Evolutionary conservation across 768 basidiomycete genomes (phyloP).

Genomic region (Dentipellis sp.): DNA sequence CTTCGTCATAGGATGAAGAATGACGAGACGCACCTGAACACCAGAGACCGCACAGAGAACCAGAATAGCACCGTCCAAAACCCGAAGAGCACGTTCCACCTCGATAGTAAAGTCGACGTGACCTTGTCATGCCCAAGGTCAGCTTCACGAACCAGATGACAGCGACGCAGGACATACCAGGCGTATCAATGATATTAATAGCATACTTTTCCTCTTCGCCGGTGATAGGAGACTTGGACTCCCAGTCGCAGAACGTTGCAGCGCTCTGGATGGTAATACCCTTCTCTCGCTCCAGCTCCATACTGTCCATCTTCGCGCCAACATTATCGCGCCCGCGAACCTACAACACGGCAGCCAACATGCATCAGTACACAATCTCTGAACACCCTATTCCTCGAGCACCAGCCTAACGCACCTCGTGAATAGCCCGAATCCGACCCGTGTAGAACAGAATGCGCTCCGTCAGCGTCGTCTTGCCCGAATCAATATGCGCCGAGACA

Average conservation of each 20-base stretch:
- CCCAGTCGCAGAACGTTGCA: slow-evolving; percentile 98
- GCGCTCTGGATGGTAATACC: slow-evolving; percentile 99
- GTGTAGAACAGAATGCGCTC: slow-evolving; percentile 96
- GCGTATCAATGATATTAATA: slow-evolving; percentile 98
- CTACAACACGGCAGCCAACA: slow-evolving; percentile 26
- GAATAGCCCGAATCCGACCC: slow-evolving; percentile 89
- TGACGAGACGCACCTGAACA: slow-evolving; percentile 56
- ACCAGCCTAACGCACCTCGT: slow-evolving; percentile 53
- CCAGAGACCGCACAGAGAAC: slow-evolving; percentile 97
- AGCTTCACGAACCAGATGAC: not conserved
- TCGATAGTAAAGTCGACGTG: slow-evolving; percentile 99
- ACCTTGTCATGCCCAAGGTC: slow-evolving; percentile 36
- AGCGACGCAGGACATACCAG: slow-evolving; percentile 41
- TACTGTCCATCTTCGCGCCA: slow-evolving; percentile 99
- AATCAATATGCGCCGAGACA: slow-evolving; percentile 91
- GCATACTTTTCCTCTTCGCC: slow-evolving; percentile 74
- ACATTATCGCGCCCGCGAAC: slow-evolving; percentile 92
- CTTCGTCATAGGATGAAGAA: not conserved
- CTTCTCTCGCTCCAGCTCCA: slow-evolving; percentile 98
- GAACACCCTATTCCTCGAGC: too few species aligned
- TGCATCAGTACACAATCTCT: not conserved
- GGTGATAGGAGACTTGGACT: slow-evolving; percentile 51
- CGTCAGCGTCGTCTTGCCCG: slow-evolving; percentile 96
- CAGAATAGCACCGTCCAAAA: slow-evolving; percentile 92
- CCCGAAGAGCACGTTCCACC: slow-evolving; percentile 92